phyloP scores from a whole-genome alignment of 2,329 filamentous ascomycete genomes.

The Monilinia polystroma region DNA sequence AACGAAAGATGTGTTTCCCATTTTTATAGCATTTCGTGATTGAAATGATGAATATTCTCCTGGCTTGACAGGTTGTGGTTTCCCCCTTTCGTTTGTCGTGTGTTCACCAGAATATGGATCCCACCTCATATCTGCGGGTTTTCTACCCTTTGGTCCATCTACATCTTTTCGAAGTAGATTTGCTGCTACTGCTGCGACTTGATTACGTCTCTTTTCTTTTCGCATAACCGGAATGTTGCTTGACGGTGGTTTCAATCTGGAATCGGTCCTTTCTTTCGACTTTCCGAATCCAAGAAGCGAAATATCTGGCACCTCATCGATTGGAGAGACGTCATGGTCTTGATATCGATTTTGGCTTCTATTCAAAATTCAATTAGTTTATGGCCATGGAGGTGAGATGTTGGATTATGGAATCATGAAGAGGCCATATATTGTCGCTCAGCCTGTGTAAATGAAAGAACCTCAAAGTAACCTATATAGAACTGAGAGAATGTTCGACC shows the following conservation, averaged over 20 bases:
- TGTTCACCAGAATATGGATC: slow-evolving; percentile 67
- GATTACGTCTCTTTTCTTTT: slow-evolving; percentile 38
- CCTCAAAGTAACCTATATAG: background rate
- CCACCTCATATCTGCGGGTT: slow-evolving; percentile 52
- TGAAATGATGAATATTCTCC: slow-evolving; percentile 46
- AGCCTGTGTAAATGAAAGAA: no score
- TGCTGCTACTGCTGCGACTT: slow-evolving; percentile 33
- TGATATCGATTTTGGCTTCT: slow-evolving; percentile 30
- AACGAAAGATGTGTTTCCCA: slow-evolving; percentile 35
- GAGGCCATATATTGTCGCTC: background rate
- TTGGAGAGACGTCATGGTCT: slow-evolving; percentile 44
- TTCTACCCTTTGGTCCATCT: slow-evolving; percentile 29
- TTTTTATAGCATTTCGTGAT: slow-evolving; percentile 25
- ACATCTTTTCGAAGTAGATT: slow-evolving; percentile 35
- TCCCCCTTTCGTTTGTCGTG: slow-evolving; percentile 55
- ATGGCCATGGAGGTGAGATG: background rate
- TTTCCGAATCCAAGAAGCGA: slow-evolving; percentile 29
- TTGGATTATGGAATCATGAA: background rate
- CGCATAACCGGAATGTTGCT: slow-evolving; percentile 40
- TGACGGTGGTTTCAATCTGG: slow-evolving; percentile 26
- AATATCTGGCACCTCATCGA: slow-evolving; percentile 41
- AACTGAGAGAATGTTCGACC: slow-evolving; percentile 28
- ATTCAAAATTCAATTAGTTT: slow-evolving; percentile 8
- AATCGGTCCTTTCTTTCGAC: slow-evolving; percentile 18
- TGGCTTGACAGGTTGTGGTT: slow-evolving; percentile 56